Evolutionary conservation across 2,329 filamentous ascomycete genomes (phyloP), one percentile per base, ranked within the genome.

Genomic region (Aspergillus ochraceus): DNA sequence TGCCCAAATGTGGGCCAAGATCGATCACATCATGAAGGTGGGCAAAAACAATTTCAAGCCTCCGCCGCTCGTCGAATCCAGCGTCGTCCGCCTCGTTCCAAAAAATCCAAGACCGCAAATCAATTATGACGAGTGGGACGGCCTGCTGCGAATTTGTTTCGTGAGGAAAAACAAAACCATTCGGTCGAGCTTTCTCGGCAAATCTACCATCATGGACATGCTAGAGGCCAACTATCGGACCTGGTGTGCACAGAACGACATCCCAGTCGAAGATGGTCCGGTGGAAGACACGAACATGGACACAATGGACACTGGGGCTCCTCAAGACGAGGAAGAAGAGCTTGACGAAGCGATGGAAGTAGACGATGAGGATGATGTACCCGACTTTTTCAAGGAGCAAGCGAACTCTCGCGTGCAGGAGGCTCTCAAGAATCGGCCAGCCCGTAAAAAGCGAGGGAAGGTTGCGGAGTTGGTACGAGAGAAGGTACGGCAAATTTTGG

Each of bases 41-140:
- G 92, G 93, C 65, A 90, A 89, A 78, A 95, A 96, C 78, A 98
- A 98, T 80, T 99, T 98, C 84, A 92, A 91, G 63, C 95, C 95
- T 0, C 94, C 95, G 0, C 95, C 95, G 9, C 86, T 92, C 71
- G 95, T 99, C 59, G 95, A 99, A 77, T 91, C 88, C 8, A 93
- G 90, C 59, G 93, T 97, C 6, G 92, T 97, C 52, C 86, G 93
- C 61, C 90, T 97, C 66, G 91, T 94, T 72, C 92, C 92, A 22
- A 96, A 97, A 80, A 84, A 86, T 42, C 92, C 92, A 11, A 81
- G 92, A 42, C 94, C 94, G 55, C 89, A 92, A 67, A 93, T 98
- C 64, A 91, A 88, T 73, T 98, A 94, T 77, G 92, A 96, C 55
- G 95, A 98, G 76, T 97, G 93, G 89, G 94, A 98, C 72, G 93